phyloP scores from a whole-genome alignment of 768 basidiomycete genomes.

The Tephrocybe sp. region DNA sequence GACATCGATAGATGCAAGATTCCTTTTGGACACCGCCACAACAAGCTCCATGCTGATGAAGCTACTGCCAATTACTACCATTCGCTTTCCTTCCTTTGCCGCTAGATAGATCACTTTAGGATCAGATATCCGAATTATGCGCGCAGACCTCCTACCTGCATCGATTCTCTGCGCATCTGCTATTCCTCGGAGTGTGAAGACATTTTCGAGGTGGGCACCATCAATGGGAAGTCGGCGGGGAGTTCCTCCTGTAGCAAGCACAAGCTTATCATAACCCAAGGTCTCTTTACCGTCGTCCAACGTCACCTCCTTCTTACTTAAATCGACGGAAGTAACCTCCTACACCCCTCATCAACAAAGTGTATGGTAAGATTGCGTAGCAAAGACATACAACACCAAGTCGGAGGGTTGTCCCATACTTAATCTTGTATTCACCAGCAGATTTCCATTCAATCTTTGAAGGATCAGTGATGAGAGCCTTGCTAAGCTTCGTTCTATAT shows the following conservation, averaged over 20 bases:
- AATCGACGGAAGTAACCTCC: conserved; percentile 71
- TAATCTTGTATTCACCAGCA: conserved; percentile 72
- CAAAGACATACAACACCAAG: conserved; percentile 46
- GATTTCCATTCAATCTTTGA: conserved; percentile 75
- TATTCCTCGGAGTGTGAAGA: conserved; percentile 71
- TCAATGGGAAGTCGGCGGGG: conserved; percentile 77
- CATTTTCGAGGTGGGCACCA: conserved; percentile 70
- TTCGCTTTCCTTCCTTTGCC: conserved; percentile 66
- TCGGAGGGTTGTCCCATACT: conserved; percentile 65
- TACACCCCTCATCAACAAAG: conserved; percentile 21
- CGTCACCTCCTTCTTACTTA: conserved; percentile 57
- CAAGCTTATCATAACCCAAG: conserved; percentile 69
- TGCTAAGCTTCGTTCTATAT: conserved; percentile 81
- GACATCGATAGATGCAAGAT: conserved; percentile 78
- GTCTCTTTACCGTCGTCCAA: conserved; percentile 58
- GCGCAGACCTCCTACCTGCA: conserved; percentile 41
- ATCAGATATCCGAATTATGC: not conserved
- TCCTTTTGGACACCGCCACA: conserved; percentile 65
- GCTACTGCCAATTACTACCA: conserved; percentile 83
- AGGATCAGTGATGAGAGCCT: conserved; percentile 75
- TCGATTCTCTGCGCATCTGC: conserved; percentile 72
- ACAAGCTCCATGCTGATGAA: conserved; percentile 96
- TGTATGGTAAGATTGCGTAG: conserved; percentile 1
- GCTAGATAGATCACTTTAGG: conserved; percentile 29
- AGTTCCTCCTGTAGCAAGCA: conserved; percentile 74